Evolutionary conservation across 495 filamentous ascomycete genomes (phyloP).

Genomic region (Penicillium verhagenii): DNA sequence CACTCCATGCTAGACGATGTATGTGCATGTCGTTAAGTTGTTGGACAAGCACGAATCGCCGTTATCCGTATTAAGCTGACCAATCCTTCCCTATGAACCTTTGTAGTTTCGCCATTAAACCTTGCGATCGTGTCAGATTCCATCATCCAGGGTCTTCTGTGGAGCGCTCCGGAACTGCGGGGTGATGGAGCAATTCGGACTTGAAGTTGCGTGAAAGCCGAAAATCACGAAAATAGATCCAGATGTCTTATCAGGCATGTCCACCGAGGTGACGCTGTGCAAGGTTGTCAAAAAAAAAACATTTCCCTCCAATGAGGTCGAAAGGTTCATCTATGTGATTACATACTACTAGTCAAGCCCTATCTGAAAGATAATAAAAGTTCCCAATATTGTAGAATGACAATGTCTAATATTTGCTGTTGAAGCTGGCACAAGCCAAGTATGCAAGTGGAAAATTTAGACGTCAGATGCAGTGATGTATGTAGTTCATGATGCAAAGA

Average conservation of each 20-base stretch:
- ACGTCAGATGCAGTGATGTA: slow-evolving; percentile 19
- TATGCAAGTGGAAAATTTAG: slow-evolving; percentile 21
- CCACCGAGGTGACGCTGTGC: no score
- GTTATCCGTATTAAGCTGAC: neutral
- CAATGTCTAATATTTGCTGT: slow-evolving; percentile 18
- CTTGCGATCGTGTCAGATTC: slow-evolving; percentile 9
- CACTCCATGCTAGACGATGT: neutral
- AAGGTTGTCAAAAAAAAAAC: no score
- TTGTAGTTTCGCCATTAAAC: neutral
- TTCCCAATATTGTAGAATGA: no score
- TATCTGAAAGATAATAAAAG: no score
- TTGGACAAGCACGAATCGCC: neutral
- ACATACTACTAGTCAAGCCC: no score
- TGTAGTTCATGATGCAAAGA: slow-evolving; percentile 3
- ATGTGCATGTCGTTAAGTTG: neutral
- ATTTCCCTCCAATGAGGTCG: no score
- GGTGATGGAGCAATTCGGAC: neutral
- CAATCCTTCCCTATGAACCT: neutral
- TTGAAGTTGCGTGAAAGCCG: neutral
- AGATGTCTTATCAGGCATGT: no score
- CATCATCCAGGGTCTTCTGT: neutral
- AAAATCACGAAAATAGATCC: neutral
- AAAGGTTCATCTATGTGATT: no score
- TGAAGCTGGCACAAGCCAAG: slow-evolving; percentile 19
- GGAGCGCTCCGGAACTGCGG: neutral